A percentile compares a stretch with the other conserved stretches of the same genome.
These are phyloP conservation scores for Venturia aucupariae DNA, from an alignment of 2,329 filamentous ascomycete species.

Conservation along the genomic window DNA sequence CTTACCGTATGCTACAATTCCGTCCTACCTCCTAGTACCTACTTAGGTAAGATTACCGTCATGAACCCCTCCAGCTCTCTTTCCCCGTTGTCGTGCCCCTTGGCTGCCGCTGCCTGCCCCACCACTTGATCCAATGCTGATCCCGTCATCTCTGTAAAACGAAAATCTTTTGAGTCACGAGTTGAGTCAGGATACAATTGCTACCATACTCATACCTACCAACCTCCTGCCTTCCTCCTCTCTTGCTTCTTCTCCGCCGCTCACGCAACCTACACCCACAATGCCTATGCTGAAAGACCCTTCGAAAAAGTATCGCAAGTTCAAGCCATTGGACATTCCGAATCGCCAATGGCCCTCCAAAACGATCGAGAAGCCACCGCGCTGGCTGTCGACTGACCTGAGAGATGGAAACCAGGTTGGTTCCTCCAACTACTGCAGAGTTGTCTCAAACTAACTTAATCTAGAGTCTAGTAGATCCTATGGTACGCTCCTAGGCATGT, in stretches of 20 bases:
- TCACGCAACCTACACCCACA: not conserved
- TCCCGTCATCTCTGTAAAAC: not conserved
- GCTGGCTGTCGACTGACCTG: constrained; percentile 84
- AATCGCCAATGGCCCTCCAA: constrained; percentile 78
- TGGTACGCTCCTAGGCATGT: constrained; percentile 46
- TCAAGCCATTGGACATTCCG: constrained; percentile 56
- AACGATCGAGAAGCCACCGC: constrained; percentile 71
- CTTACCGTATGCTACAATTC: too few species aligned
- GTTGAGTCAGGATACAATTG: not conserved
- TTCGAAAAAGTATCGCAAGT: constrained; percentile 66
- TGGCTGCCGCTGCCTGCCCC: not conserved
- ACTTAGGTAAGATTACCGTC: too few species aligned
- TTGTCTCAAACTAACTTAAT: not conserved
- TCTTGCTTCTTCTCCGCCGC: not conserved
- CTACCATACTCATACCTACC: too few species aligned
- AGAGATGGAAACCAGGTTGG: constrained; percentile 75
- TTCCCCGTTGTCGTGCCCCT: too few species aligned
- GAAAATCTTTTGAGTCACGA: constrained; percentile 3
- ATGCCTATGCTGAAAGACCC: constrained; percentile 15
- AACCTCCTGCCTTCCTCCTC: too few species aligned
- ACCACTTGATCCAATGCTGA: not conserved
- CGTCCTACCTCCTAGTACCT: too few species aligned
- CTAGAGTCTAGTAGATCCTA: constrained; percentile 72
- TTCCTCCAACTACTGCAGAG: not conserved
- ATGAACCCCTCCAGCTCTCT: not conserved